These are phyloP conservation scores for Paramecium sonneborni DNA, from an alignment of 73 alveolate species.

Conservation along the genomic window DNA sequence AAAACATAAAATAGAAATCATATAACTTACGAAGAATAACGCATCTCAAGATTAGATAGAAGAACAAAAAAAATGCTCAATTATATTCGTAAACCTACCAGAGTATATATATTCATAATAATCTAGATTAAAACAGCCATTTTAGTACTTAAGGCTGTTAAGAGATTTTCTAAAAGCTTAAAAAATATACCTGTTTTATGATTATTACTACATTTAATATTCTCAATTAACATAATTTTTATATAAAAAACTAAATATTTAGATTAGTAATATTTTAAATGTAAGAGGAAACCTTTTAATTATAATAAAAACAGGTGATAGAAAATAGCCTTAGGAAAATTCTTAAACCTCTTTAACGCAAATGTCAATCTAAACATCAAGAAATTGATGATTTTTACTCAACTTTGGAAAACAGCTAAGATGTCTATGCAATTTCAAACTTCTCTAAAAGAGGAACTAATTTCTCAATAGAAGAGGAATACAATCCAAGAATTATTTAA, in stretches of 20 bases:
- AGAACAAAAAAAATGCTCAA: background rate
- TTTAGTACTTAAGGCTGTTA: slow-evolving; percentile 11
- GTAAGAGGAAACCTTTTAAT: background rate
- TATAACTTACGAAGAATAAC: background rate
- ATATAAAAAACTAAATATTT: background rate
- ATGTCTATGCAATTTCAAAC: background rate
- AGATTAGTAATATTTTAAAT: background rate
- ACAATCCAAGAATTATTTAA: background rate
- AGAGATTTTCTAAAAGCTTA: background rate
- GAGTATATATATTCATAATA: background rate
- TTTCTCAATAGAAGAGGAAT: background rate
- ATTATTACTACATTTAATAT: background rate
- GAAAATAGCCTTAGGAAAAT: background rate
- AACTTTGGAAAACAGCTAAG: background rate
- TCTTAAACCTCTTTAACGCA: background rate
- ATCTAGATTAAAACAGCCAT: slow-evolving; percentile 3
- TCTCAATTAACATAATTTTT: background rate
- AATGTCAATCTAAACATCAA: background rate
- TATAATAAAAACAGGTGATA: background rate
- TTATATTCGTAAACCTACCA: slow-evolving; percentile 1
- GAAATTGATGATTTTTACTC: background rate
- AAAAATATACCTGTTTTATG: background rate
- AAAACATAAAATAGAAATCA: background rate
- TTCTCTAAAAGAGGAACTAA: background rate
- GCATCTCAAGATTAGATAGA: background rate